These are phyloP conservation scores for Mrakia gelida DNA, from an alignment of 768 basidiomycete species.

Conservation along the genomic window DNA sequence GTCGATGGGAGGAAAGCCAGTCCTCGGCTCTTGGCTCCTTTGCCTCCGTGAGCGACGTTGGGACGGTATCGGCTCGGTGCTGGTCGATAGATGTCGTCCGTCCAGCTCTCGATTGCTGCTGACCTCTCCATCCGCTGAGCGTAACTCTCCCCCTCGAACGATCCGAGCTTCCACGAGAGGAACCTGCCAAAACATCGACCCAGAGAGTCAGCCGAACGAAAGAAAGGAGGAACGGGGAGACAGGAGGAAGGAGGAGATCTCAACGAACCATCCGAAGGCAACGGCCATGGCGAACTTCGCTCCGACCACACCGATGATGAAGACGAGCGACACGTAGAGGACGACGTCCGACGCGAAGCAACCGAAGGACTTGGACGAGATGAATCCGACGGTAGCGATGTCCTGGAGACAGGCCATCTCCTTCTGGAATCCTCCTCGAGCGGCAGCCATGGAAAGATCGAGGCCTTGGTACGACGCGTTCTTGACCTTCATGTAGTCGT, in stretches of 20 bases:
- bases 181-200: no score
- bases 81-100: constrained; percentile 87
- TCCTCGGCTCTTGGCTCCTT: constrained; percentile 48
- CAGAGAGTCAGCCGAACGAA: no score
- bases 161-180: constrained; percentile 87
- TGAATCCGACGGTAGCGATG: constrained; percentile 79
- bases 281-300: constrained; percentile 97
- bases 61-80: constrained; percentile 89
- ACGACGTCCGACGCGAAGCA: constrained; percentile 94
- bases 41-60: constrained; percentile 63
- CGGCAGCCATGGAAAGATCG: constrained; percentile 81
- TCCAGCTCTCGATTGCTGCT: constrained; percentile 91
- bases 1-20: constrained; percentile 51
- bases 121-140: constrained; percentile 84
- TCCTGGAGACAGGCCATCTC: constrained; percentile 81
- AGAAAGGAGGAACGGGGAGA: no score
- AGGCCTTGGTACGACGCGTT: constrained; percentile 72
- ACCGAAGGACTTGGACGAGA: constrained; percentile 89
- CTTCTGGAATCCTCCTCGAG: constrained; percentile 63
- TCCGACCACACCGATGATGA: constrained; percentile 93
- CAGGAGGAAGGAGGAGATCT: no score
- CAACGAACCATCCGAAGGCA: constrained; percentile 96
- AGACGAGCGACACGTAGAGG: constrained; percentile 87
- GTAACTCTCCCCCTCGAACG: constrained; percentile 88
- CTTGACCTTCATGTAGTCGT: constrained; percentile 66